Base-by-base conservation (phyloP, 768 basidiomycete species). In the Artomyces pyxidatus region DNA sequence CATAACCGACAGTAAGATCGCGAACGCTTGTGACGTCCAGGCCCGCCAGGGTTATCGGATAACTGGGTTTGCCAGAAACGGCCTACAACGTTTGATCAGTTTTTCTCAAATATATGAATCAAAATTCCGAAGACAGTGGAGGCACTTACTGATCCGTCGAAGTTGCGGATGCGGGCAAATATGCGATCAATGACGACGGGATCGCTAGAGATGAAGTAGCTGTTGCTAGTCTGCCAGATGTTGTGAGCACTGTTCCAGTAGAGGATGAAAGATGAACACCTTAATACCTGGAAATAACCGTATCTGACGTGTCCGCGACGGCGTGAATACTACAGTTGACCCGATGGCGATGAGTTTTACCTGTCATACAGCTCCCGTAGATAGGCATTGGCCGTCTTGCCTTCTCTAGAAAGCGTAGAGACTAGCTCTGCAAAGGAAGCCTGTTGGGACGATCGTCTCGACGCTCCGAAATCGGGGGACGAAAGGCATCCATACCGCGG, bases 1-100 rank as follows among this genome's bases (percentile, higher is more conserved):
- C 88, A 61, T 84, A 89, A 17, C 85, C 87, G 19, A 68, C 67
- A 2, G 90, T 92, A 37, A 93, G 63, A 61, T 94, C 92, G 8
- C 87, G 67, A 12, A 93, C 70, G 42, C 78, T 73, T 0, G 72
- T 76, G 38, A 93, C 70, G 1, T 62, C 62, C 35, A 89, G 66
- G 6, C 75, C 77, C 0, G 75, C 87, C 47, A 93, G 78, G 9
- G 68, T 63, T 22, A 53, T 62, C 1, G 87, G 88, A 63, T 88
- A 90, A 27, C 66, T 67, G 19, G 71, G 64, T 25, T 57, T 54
- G 29, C 49, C 52, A 39, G 35, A 38, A 32, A 58, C 55, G 53
- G 57, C 53, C 50, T 54, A 40, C n/a, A n/a, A n/a, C 19, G 11
- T 40, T 11, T 12, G 11, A 19, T 28, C n/a, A n/a, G n/a, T n/a